These are phyloP conservation scores for Carex kokanica DNA, from an alignment of 176 grass and related monocot species.

Conservation along the genomic window DNA sequence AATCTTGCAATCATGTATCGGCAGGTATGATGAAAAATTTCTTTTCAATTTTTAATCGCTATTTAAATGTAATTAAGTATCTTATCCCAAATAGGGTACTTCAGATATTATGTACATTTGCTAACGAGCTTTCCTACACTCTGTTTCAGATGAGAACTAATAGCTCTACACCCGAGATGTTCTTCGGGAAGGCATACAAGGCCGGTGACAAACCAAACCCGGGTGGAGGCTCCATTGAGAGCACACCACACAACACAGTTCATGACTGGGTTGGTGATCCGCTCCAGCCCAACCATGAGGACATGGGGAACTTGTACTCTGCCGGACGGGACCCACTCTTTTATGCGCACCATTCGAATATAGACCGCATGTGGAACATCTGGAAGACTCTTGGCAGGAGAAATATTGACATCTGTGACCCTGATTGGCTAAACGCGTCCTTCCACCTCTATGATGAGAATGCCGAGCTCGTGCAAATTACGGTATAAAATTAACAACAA, in stretches of 20 bases:
- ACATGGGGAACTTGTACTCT: constrained; percentile 52
- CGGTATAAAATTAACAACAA: neutral
- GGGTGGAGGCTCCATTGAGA: constrained; percentile 33
- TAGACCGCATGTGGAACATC: constrained; percentile 46
- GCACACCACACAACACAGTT: constrained; percentile 30
- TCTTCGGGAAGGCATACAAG: constrained; percentile 40
- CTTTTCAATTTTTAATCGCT: neutral
- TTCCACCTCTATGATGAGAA: constrained; percentile 61
- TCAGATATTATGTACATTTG: neutral
- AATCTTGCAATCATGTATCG: constrained; percentile 42
- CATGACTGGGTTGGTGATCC: constrained; percentile 40
- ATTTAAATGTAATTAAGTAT: too few relatives aligned
- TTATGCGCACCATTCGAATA: constrained; percentile 47
- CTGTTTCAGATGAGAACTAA: constrained; percentile 35
- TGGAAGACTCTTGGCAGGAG: constrained; percentile 27
- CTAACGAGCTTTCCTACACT: neutral
- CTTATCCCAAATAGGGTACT: too few relatives aligned
- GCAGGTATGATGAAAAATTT: constrained; percentile 25
- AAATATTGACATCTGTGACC: constrained; percentile 29
- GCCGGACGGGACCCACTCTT: constrained; percentile 52
- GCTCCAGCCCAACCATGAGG: constrained; percentile 11
- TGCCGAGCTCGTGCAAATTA: constrained; percentile 38
- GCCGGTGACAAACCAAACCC: constrained; percentile 6
- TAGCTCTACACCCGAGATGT: constrained; percentile 3
- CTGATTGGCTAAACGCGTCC: constrained; percentile 48